Base-by-base conservation (phyloP, 345 rosid species). In the Lenwebbia sp. region DNA sequence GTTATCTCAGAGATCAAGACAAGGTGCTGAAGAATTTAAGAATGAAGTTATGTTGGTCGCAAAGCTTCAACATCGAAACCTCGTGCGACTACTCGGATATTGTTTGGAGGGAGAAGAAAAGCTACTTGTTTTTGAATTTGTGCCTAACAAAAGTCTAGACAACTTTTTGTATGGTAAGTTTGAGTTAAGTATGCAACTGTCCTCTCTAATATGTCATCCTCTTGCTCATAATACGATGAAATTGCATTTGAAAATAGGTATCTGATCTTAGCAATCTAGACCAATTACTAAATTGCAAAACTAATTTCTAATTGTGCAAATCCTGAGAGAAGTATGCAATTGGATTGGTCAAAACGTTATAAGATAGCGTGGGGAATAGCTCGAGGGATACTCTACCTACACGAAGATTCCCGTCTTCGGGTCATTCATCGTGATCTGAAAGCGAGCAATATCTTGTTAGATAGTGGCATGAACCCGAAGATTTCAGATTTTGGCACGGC, bases 401-500 rank as follows among this genome's bases (percentile, higher is more conserved):
- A 89, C 7, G 88, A 87, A 33, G 89, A 84, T 23, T 87, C 88
- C 13, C 86, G 85, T 1, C 70, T 88, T 12, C 49, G 53, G 33
- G 74, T 86, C 47, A 87, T 89, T 75, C 89, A 89, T 41, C 85
- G 84, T 17, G 89, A 87, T 82, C 49, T 87, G 17, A 89, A 89
- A 87, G 54, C 86, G 4, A 65, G 89, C 47, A 89, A 89, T 52
- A 50, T 86, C 33, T 53, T 89, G 54, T 49, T 86, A 53, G 89
- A 89, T 21, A 76, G 40, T 14, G n/a, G 65, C 5, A 87, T 87
- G 87, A 87, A 85, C 37, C 91, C 87, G 4, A 88, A 89, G 54
- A 89, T 89, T n/a, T 52, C 86, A 55, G 86, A 89, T 85, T 89
- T 89, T 75, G 91, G 89, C 70, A 62, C 30, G 50, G 83, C 89